These are phyloP conservation scores for Mycena albidolilacea DNA, from an alignment of 768 basidiomycete species.

Conservation along the genomic window DNA sequence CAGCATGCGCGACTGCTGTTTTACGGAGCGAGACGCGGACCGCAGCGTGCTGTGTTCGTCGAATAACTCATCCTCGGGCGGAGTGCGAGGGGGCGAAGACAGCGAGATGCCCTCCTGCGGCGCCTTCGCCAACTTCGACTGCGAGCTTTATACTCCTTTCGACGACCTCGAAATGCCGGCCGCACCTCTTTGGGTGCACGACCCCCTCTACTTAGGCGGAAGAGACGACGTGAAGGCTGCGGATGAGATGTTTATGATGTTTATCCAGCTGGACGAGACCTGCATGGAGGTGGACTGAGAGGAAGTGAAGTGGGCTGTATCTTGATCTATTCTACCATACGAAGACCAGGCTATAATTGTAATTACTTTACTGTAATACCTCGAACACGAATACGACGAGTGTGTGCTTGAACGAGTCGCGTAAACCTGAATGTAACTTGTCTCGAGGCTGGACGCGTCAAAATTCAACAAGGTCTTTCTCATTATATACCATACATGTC, in stretches of 20 bases:
- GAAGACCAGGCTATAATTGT: no score
- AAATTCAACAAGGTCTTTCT: no score
- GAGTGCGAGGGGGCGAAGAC: neutral
- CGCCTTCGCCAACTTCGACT: neutral
- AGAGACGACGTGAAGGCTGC: conserved; percentile 10
- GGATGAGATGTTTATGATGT: conserved; percentile 35
- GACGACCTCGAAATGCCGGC: neutral
- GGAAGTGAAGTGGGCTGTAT: no score
- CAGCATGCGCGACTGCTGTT: neutral
- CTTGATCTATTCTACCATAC: neutral
- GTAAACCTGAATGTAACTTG: no score
- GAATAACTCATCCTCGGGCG: no score
- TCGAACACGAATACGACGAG: no score
- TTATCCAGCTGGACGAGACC: conserved; percentile 25
- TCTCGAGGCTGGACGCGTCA: no score
- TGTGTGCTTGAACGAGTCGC: no score
- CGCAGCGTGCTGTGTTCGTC: neutral
- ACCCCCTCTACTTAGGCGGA: no score
- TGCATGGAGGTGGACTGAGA: conserved; percentile 29
- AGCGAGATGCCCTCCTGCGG: conserved; percentile 19
- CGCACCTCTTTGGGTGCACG: neutral
- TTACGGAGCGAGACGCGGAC: neutral
- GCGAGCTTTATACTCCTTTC: neutral
- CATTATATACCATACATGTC: no score
- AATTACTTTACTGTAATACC: no score